These are phyloP conservation scores for Cercospora sp. DNA, from an alignment of 2,329 filamentous ascomycete species.

Conservation along the genomic window DNA sequence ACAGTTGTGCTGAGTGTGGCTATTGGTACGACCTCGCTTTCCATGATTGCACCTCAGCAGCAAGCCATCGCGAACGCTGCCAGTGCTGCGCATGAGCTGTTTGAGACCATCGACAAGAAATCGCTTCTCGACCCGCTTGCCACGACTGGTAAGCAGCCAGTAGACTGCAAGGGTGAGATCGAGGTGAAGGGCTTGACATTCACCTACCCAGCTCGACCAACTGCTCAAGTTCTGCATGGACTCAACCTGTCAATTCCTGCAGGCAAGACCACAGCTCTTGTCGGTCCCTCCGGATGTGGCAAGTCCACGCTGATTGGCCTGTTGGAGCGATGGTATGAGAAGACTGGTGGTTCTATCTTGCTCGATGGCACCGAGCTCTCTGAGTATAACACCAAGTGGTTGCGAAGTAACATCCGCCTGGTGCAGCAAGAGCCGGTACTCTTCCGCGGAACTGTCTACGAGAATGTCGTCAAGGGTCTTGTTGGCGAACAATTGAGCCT, in stretches of 20 bases:
- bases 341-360: conserved; percentile 34
- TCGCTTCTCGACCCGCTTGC: conserved; percentile 45
- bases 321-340: conserved; percentile 41
- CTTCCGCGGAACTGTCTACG: conserved; percentile 40
- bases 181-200: conserved; percentile 67
- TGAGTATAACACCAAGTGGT: conserved; percentile 38
- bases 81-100: conserved; percentile 46
- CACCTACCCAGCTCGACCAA: conserved; percentile 61
- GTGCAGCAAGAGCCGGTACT: conserved; percentile 43
- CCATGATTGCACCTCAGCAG: conserved; percentile 45
- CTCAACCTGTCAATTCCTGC: conserved; percentile 43
- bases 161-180: conserved; percentile 51
- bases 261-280: conserved; percentile 50
- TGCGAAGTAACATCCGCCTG: conserved; percentile 38
- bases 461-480: conserved; percentile 43
- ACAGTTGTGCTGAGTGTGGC: conserved; percentile 37
- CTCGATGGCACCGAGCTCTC: conserved; percentile 38
- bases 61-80: conserved; percentile 47
- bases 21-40: conserved; percentile 44
- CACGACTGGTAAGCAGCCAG: conserved; percentile 29
- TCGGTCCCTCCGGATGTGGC: conserved; percentile 43
- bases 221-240: conserved; percentile 40
- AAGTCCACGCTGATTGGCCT: conserved; percentile 43
- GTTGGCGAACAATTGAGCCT: conserved; percentile 42
- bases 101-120: conserved; percentile 45